Conservation (phyloP, 148 eudicot species). For the Salicornia ramosissima region DNA sequence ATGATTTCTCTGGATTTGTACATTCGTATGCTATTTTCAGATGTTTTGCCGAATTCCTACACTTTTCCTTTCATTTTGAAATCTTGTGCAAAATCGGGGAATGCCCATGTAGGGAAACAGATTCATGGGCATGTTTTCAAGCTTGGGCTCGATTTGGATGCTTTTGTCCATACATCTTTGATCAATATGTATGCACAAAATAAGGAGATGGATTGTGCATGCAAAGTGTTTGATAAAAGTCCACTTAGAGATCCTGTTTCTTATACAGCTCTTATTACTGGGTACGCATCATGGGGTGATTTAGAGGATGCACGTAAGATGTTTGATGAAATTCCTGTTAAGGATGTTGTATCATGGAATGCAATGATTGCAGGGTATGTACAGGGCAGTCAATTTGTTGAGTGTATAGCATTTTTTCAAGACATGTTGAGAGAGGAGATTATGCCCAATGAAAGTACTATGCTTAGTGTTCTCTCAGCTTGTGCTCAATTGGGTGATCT, state of each 20-base stretch:
- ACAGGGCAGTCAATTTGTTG: conserved; percentile 28
- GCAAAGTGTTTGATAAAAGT: conserved; percentile 45
- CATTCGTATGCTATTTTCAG: conserved; percentile 37
- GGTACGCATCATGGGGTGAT: conserved; percentile 34
- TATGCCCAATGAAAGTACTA: conserved; percentile 38
- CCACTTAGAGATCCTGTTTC: conserved; percentile 39
- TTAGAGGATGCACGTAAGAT: conserved; percentile 44
- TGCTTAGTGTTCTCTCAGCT: conserved; percentile 46
- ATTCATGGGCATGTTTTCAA: conserved; percentile 58
- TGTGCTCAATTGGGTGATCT: conserved; percentile 46
- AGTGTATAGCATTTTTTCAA: conserved; percentile 39
- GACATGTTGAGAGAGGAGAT: conserved; percentile 38
- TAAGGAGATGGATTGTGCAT: conserved; percentile 38
- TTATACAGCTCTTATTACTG: conserved; percentile 40
- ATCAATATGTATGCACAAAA: conserved; percentile 48
- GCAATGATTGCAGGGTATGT: conserved; percentile 62
- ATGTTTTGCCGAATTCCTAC: conserved; percentile 45
- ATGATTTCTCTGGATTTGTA: conserved; percentile 36
- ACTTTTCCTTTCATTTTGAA: conserved; percentile 63
- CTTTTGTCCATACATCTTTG: conserved; percentile 50
- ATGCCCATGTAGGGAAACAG: conserved; percentile 35
- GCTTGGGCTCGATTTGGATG: conserved; percentile 41
- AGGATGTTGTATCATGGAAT: conserved; percentile 73
- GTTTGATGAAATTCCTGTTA: conserved; percentile 59
- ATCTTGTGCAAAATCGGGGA: conserved; percentile 32